Evolutionary conservation across 352 stramenopile genomes (phyloP), one percentile per base, ranked within the genome.

Genomic region (Thraustochytrium striatum): DNA sequence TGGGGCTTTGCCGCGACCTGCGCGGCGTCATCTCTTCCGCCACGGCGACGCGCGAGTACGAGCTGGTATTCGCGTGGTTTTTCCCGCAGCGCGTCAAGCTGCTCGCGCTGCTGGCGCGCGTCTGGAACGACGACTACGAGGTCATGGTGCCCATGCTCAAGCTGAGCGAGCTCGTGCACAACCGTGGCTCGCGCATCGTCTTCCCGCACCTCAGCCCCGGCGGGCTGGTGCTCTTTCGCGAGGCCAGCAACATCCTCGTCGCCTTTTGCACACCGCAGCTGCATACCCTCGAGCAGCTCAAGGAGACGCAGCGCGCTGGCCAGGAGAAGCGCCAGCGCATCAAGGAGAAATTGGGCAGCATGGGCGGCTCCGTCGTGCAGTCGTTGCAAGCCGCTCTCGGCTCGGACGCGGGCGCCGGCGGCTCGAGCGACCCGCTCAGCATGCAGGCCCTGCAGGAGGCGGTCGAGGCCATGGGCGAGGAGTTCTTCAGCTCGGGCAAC

Each of bases 91-190:
- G 65, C 32, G 68, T 75, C 65, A 75, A 41, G 1, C 35, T 75
- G 44, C 65, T 75, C 11, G 44, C 65, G 0, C 16, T 43, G 5
- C 9, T 75, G 19, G 65, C 65, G 5, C 19, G 16, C 11, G 47
- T 41, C n/a, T 75, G 25, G 16, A 65, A 75, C 30, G 43, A 75
- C 52, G n/a, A 5, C 41, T 62, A 61, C 25, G 65, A 75, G 7
- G 65, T 75, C 25, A 75, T 75, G 65, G 65, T 75, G 1, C 65
- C 65, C 13, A 13, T 75, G 28, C 65, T 75, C 52, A 75, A 75
- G 36, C 52, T 75, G 13, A 61, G 41, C 5, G 65, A 75, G 52
- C 44, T 75, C 25, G 65, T 75, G 32, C 65, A 75, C 65, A 75
- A 75, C 52, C 65, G 65, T 13, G 65, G 65, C 19, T 75, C 65